Base-by-base conservation (phyloP, 75 land plant species). In the Adiantum capillusveneris region DNA sequence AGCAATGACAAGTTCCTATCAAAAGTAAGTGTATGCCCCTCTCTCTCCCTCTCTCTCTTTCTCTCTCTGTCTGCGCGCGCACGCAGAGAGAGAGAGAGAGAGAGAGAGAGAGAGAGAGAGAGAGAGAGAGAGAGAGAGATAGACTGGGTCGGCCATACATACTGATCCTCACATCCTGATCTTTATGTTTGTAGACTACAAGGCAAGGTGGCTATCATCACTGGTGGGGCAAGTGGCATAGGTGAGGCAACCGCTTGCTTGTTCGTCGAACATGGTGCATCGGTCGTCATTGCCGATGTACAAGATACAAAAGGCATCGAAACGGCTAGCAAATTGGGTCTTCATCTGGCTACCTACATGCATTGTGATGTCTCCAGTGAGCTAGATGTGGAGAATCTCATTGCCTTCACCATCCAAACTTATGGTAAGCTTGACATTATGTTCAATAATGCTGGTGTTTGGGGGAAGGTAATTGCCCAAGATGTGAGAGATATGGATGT, bases 151-250 rank as follows among this genome's bases (percentile, higher is more conserved):
- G n/a, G n/a, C n/a, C n/a, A n/a, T n/a, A n/a, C n/a, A n/a, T n/a
- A n/a, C n/a, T n/a, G n/a, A n/a, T n/a, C n/a, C n/a, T n/a, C n/a
- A n/a, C n/a, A n/a, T n/a, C n/a, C n/a, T n/a, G n/a, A n/a, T n/a
- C n/a, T n/a, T n/a, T n/a, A n/a, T n/a, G n/a, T n/a, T n/a, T n/a
- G n/a, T 41, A 82, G 85, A 48, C 58, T 79, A 13, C 60, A 79
- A 49, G 85, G 72, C 20, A 82, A 82, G 61, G 76, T 83, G 31
- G 86, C 82, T 6, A 18, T 83, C 6, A 74, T 83, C 14, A 83
- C 80, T 0, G 86, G 86, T 0, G 86, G 80, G 19, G n/a, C n/a
- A n/a, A n/a, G n/a, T n/a, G n/a, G n/a, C n/a, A n/a, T n/a, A n/a
- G n/a, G n/a, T n/a, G n/a, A 76, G 39, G 55, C 59, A 12, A 41